Conservation (phyloP, 495 filamentous ascomycete genomes). For the Corynascus novoguineensis region DNA sequence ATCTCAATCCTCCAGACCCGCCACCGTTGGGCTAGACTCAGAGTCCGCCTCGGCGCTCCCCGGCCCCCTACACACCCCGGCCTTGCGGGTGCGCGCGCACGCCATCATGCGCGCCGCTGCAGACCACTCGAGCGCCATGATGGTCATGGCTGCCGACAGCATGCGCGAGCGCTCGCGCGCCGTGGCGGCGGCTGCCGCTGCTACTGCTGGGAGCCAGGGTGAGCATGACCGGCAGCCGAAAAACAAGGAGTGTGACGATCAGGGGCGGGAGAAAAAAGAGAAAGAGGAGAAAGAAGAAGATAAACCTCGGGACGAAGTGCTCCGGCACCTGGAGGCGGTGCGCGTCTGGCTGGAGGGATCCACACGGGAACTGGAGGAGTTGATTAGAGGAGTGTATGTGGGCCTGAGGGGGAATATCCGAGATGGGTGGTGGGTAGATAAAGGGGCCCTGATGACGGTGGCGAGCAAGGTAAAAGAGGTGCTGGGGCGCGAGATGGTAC, state of each 20-base stretch:
- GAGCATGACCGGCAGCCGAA: background rate
- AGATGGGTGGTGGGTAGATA: conserved; percentile 9
- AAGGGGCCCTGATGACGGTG: background rate
- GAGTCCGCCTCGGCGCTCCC: too few species aligned
- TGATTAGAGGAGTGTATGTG: conserved; percentile 3
- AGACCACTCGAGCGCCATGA: conserved; percentile 1
- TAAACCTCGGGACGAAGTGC: background rate
- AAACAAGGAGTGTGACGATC: background rate
- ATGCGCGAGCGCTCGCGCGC: background rate
- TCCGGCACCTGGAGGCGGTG: conserved; percentile 12
- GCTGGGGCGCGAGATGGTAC: conserved; percentile 5
- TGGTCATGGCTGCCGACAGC: conserved; percentile 20
- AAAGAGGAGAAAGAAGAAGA: too few species aligned
- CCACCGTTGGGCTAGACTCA: too few species aligned
- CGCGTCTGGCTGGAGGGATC: background rate
- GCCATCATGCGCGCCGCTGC: background rate
- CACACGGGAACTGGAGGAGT: conserved; percentile 1
- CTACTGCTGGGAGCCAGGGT: too few species aligned
- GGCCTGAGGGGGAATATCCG: conserved; percentile 7
- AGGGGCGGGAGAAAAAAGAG: too few species aligned
- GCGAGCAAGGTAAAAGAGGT: conserved; percentile 3
- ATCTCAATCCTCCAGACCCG: too few species aligned
- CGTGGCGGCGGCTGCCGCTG: too few species aligned
- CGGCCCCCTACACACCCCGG: too few species aligned
- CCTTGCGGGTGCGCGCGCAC: background rate